Base-by-base conservation (phyloP, 192 early-diverging fungal species). In the Physocladia obscura region DNA sequence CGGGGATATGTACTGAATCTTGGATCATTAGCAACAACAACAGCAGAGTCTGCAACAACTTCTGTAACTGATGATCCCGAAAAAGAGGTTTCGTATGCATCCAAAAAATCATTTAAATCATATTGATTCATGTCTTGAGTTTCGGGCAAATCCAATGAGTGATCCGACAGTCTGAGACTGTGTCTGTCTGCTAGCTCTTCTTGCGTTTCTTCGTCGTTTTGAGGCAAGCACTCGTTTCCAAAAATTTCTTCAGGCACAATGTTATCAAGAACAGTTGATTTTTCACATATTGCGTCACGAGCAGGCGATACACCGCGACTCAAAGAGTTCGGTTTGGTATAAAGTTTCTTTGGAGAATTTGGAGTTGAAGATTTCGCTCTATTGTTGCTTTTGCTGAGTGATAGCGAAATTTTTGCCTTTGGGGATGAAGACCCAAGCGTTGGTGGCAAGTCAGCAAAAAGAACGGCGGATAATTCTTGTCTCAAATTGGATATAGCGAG, bases 61-160 rank as follows among this genome's bases (percentile, higher is more conserved):
- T 47, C 11, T 8, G 44, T 8, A 8, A 47, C 8, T 47, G 11
- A 47, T 13, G 44, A 47, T 8, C 11, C n/a, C n/a, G 11, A 8
- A 13, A 8, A 8, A n/a, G 60, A 62, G 21, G 15, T 26, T 47
- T 62, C 60, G 39, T 62, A 62, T 6, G 60, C 60, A 26, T 62
- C 60, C 35, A 62, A 19, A 4, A 62, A 37, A 32, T 62, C 60
- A 62, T 22, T 44, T 21, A 47, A 62, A 27, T 62, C 60, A 6
- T 24, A 38, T 36, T 62, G 39, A 27, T 30, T 21, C 26, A 5
- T 29, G n/a, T 31, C 56, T 8, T 57, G 30, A 19, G 6, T 24
- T 8, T 24, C 24, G 51, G n/a, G n/a, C n/a, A 47, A 8, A 47
- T n/a, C 44, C n/a, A 8, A 8, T 47, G 44, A 8, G 44, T 8